These are phyloP conservation scores for Aspergillus sergii DNA, from an alignment of 2,329 filamentous ascomycete genomes.

Conservation along the genomic window DNA sequence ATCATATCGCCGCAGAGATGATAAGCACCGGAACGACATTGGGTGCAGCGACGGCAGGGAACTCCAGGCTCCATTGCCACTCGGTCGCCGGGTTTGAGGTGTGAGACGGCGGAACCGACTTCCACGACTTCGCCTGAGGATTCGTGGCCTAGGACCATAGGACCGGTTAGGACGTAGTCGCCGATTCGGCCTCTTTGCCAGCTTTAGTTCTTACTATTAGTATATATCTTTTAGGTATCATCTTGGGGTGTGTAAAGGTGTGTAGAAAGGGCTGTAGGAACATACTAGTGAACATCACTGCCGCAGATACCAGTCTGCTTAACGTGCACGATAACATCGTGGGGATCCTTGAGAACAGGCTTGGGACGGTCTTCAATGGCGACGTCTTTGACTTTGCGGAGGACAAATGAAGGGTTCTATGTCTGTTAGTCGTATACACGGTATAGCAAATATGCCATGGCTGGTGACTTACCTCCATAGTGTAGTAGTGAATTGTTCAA, in stretches of 20 bases:
- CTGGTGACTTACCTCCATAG: no score
- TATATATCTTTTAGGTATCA: no score
- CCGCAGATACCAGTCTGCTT: conserved; percentile 52
- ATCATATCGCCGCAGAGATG: conserved; percentile 85
- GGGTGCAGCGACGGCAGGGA: conserved; percentile 69
- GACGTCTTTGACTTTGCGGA: conserved; percentile 49
- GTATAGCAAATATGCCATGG: no score
- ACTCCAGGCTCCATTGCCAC: conserved; percentile 79
- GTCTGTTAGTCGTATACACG: no score
- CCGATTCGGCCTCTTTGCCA: background rate
- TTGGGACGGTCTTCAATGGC: conserved; percentile 49
- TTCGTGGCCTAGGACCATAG: background rate
- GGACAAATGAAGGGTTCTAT: conserved; percentile 46
- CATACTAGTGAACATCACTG: conserved; percentile 32
- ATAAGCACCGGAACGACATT: conserved; percentile 80
- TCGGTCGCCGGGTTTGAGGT: conserved; percentile 65
- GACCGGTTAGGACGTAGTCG: background rate
- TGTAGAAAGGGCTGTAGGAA: no score
- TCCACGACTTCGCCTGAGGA: background rate
- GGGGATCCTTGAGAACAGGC: conserved; percentile 36
- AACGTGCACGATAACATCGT: conserved; percentile 49
- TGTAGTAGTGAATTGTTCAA: no score
- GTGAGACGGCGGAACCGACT: background rate
- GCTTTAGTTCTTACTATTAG: background rate
- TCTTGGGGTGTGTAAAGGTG: no score